These are phyloP conservation scores for Colletotrichum trifolii DNA, from an alignment of 2,329 filamentous ascomycete species.

Conservation along the genomic window DNA sequence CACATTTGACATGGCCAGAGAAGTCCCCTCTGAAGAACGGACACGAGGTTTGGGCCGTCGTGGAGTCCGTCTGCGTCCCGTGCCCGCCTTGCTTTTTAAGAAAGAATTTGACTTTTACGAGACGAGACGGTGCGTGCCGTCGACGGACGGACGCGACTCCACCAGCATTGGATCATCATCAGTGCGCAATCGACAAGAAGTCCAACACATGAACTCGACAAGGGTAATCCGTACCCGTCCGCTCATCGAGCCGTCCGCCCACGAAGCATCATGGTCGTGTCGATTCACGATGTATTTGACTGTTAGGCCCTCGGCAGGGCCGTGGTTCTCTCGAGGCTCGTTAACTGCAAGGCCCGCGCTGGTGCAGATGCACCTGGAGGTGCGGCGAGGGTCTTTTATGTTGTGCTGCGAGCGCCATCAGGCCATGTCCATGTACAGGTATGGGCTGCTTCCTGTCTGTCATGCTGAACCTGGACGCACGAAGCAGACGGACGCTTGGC, in stretches of 20 bases:
- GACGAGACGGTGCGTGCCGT: conserved; percentile 36
- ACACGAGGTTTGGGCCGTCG: conserved; percentile 27
- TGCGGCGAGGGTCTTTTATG: conserved; percentile 17
- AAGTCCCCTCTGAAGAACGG: neutral
- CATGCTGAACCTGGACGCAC: neutral
- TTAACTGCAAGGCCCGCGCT: conserved; percentile 19
- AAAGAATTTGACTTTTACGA: conserved; percentile 25
- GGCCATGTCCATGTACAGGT: neutral
- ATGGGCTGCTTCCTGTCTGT: conserved; percentile 13
- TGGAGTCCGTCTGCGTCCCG: conserved; percentile 29
- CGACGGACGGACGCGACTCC: conserved; percentile 22
- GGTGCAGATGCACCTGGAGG: conserved; percentile 3
- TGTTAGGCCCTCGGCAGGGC: conserved; percentile 1
- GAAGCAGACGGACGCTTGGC: conserved; percentile 1
- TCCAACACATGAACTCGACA: conserved; percentile 5
- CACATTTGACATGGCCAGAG: neutral
- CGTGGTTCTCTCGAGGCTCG: conserved; percentile 4
- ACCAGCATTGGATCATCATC: conserved; percentile 27
- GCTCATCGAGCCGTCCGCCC: neutral
- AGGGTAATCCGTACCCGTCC: too few relatives aligned
- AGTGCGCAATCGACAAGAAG: conserved; percentile 21
- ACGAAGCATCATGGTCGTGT: neutral
- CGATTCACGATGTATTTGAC: conserved; percentile 12
- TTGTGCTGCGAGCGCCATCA: conserved; percentile 7
- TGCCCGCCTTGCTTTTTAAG: conserved; percentile 6